Evolutionary conservation across 2,329 filamentous ascomycete species (phyloP).

Genomic region (Stromatinia cepivora): DNA sequence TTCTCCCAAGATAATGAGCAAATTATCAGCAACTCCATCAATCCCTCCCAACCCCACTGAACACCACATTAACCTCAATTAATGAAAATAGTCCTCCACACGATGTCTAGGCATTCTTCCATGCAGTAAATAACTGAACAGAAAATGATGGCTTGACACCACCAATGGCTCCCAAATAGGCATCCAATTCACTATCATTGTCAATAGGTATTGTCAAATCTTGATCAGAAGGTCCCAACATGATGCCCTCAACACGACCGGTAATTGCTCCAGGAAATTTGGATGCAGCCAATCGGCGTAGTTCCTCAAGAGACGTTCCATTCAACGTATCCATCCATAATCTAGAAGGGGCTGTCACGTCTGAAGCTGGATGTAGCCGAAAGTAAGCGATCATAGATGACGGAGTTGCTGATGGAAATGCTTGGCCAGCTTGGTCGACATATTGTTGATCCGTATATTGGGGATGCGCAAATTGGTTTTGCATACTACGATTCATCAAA

Average conservation of each 20-base stretch:
- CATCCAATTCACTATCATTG: constrained; percentile 68
- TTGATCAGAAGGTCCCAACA: constrained; percentile 54
- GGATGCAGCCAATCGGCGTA: constrained; percentile 60
- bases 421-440: constrained; percentile 45
- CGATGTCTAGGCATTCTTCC: constrained; percentile 36
- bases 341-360: constrained; percentile 50
- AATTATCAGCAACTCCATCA: neutral
- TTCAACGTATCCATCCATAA: constrained; percentile 68
- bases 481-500: constrained; percentile 40
- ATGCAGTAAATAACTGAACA: constrained; percentile 38
- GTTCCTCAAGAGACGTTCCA: constrained; percentile 55
- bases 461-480: constrained; percentile 38
- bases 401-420: constrained; percentile 38
- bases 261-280: constrained; percentile 63
- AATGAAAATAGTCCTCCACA: neutral
- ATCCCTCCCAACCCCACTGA: neutral
- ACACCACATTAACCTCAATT: neutral
- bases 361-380: constrained; percentile 65
- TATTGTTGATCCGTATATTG: constrained; percentile 40
- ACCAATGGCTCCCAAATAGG: constrained; percentile 62
- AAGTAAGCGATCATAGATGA: constrained; percentile 63
- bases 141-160: constrained; percentile 41
- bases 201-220: constrained; percentile 67
- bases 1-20: neutral
- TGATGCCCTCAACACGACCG: constrained; percentile 63